Evolutionary conservation across 192 early-diverging fungal species (phyloP), one percentile per base, ranked within the genome.

Genomic region (Coemansia furcata): DNA sequence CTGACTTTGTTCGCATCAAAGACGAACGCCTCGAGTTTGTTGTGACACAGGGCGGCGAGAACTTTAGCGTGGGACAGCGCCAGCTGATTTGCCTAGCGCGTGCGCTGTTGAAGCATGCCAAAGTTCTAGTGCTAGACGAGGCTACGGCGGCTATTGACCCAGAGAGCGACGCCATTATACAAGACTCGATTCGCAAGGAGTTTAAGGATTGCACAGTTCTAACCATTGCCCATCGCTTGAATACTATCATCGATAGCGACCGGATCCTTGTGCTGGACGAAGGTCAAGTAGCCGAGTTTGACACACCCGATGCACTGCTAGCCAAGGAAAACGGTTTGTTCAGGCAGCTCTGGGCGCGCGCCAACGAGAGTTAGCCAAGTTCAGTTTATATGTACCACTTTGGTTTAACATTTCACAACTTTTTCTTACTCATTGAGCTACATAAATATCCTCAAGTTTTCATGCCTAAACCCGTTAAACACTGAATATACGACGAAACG

Each of bases 171-270:
- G 68, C 76, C 1, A 81, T 89, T 29, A 92, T 94, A 60, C 92
- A 94, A 67, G 74, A 85, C 33, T 90, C 89, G 17, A 92, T 94
- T 57, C 86, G 91, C 54, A 59, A 72, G 14, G 87, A 93, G 66
- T 92, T 94, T 62, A 65, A 68, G 23, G 69, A 89, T 46, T 92
- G 88, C 77, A 94, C 92, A 1, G 88, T 93, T 4, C 65, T 93
- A 54, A 92, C 91, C 32, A 94, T 94, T 86, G 92, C 91, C 1
- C 92, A 94, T 55, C 82, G 93, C 49, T 86, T 94, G 70, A 91
- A 94, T 75, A 94, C 92, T 3, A 85, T 92, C 19, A 82, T 91
- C 66, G 89, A 90, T 61, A 86, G 85, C 64, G 89, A 91, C 67
- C 79, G 85, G 17, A 89, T 96, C 33, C 60, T 95, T 36, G 92